Evolutionary conservation across 208 protist genomes (phyloP).

Genomic region (Histomonas meleagridis): DNA sequence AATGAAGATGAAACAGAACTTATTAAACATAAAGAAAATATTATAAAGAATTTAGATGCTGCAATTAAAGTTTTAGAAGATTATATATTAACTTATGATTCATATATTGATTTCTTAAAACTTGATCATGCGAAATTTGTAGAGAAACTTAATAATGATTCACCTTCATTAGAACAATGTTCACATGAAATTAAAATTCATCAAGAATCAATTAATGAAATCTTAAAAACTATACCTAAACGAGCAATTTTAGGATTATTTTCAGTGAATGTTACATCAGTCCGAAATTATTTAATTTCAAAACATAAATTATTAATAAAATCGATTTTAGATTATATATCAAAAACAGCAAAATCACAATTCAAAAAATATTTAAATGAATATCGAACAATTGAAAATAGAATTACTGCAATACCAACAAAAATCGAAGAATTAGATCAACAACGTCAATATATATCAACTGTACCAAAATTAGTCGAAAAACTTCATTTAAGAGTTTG

Average conservation of each 20-base stretch:
- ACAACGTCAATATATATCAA: not conserved
- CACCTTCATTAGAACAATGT: conserved; percentile 5
- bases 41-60: not conserved
- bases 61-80: not conserved
- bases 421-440: conserved; percentile 34
- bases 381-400: not conserved
- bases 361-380: conserved; percentile 26
- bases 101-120: not conserved
- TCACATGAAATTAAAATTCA: not conserved
- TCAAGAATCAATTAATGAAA: not conserved
- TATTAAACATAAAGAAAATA: not conserved
- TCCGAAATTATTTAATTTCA: not conserved
- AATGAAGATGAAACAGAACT: conserved; percentile 33
- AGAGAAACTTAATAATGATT: not conserved
- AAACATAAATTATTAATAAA: not conserved
- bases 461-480: not conserved
- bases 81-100: not conserved
- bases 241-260: conserved; percentile 14
- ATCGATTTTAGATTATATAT: not conserved
- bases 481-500: not conserved
- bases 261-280: conserved; percentile 17
- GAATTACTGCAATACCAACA: conserved; percentile 21
- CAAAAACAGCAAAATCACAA: not conserved
- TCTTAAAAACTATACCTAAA: not conserved
- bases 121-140: not conserved